These are phyloP conservation scores for Besnoitia besnoiti DNA, from an alignment of 169 alveolate species.

Conservation along the genomic window DNA sequence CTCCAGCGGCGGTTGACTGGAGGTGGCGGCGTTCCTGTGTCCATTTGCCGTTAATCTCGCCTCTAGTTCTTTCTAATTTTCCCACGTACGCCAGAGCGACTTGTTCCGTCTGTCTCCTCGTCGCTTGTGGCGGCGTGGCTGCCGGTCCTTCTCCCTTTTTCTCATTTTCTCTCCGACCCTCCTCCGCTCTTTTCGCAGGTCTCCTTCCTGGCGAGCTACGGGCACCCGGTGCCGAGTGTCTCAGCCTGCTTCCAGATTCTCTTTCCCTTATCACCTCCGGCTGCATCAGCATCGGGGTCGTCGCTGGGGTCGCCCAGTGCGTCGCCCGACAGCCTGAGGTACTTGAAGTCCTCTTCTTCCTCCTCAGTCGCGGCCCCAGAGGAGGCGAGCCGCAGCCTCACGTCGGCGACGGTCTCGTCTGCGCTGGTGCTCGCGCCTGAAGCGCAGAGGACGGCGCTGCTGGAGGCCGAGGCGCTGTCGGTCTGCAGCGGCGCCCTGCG, in stretches of 20 bases:
- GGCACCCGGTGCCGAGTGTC: conserved; percentile 1
- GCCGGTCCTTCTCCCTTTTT: background rate
- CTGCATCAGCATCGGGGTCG: background rate
- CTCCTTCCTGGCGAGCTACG: conserved; percentile 11
- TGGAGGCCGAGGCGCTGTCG: background rate
- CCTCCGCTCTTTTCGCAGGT: background rate
- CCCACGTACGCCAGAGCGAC: too few relatives aligned
- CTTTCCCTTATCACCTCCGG: background rate
- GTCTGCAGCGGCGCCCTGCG: background rate
- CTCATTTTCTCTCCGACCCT: background rate
- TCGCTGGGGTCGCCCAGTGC: background rate
- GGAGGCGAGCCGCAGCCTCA: background rate
- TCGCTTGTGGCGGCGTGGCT: background rate
- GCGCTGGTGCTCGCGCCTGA: background rate
- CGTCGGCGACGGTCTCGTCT: background rate
- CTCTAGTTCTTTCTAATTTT: too few relatives aligned
- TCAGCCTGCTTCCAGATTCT: conserved; percentile 9
- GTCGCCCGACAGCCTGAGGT: background rate
- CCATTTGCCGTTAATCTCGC: too few relatives aligned
- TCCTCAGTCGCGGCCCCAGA: background rate
- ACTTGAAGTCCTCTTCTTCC: background rate
- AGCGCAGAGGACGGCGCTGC: background rate
- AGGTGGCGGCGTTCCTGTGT: too few relatives aligned
- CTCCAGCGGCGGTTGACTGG: too few relatives aligned
- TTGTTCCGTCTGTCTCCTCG: background rate